These are phyloP conservation scores for Sporothrix phasma DNA, from an alignment of 2,329 filamentous ascomycete species.

Conservation along the genomic window DNA sequence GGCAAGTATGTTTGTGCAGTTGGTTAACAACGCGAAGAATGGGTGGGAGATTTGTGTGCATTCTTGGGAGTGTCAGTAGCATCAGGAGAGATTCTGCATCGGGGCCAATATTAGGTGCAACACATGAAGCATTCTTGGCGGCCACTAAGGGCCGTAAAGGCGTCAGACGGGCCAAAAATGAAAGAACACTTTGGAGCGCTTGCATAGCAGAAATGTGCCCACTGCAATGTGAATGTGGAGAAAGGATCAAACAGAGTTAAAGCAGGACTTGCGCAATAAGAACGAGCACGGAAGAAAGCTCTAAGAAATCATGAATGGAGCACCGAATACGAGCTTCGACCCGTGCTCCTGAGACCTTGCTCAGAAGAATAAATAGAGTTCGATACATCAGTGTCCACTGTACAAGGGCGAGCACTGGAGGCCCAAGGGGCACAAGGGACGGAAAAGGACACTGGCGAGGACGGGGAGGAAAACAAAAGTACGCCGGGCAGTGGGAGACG, in stretches of 20 bases:
- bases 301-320: not conserved
- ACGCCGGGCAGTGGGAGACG: not conserved
- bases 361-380: not conserved
- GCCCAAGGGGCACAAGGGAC: not conserved
- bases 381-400: not conserved
- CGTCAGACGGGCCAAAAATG: too few species aligned
- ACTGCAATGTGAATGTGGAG: not conserved
- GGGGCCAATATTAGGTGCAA: not conserved
- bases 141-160: not conserved
- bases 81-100: not conserved
- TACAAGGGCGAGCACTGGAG: not conserved
- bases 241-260: not conserved
- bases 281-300: too few species aligned
- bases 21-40: conserved; percentile 4
- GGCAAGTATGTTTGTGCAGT: not conserved
- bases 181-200: too few species aligned
- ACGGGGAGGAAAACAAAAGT: not conserved
- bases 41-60: conserved; percentile 1
- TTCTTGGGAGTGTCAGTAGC: conserved; percentile 4
- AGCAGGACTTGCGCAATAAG: not conserved
- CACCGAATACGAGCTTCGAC: not conserved
- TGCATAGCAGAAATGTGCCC: not conserved
- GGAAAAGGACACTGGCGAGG: not conserved
- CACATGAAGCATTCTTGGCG: not conserved
- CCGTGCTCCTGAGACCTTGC: not conserved